Evolutionary conservation across 225 moss, liverwort and hornwort genomes (phyloP).

Genomic region (Bryum argenteum): DNA sequence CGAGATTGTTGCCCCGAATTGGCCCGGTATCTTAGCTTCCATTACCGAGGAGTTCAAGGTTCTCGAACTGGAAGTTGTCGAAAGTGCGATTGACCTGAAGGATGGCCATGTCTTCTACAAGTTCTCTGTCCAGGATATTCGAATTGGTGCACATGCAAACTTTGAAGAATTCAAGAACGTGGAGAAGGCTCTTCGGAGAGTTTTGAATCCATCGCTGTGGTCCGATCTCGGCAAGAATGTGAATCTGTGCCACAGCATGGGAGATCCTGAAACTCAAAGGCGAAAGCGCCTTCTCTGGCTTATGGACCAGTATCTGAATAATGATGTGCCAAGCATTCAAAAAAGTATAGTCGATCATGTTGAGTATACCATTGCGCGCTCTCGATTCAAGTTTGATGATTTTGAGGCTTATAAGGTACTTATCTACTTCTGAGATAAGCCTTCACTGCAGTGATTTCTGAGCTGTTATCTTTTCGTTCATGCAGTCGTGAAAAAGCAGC

Average conservation of each 20-base stretch:
- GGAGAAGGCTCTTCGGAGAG: constrained; percentile 57
- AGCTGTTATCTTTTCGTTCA: neutral
- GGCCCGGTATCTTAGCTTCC: constrained; percentile 66
- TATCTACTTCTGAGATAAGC: neutral
- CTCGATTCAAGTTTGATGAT: constrained; percentile 93
- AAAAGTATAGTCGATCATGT: constrained; percentile 93
- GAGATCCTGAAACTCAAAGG: constrained; percentile 53
- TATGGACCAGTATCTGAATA: constrained; percentile 84
- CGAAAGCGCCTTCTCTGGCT: constrained; percentile 78
- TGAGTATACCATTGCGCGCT: constrained; percentile 91
- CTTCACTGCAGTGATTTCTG: constrained; percentile 9
- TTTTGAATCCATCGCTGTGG: constrained; percentile 55
- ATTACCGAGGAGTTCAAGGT: constrained; percentile 62
- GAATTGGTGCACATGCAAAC: constrained; percentile 55
- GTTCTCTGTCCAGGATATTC: constrained; percentile 56
- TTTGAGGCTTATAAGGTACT: constrained; percentile 94
- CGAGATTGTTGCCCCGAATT: constrained; percentile 63
- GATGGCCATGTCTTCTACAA: constrained; percentile 61
- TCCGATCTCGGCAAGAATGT: constrained; percentile 50
- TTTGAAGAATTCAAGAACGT: constrained; percentile 52
- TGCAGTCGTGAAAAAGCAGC: constrained; percentile 3
- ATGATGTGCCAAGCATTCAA: constrained; percentile 86
- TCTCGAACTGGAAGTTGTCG: constrained; percentile 61
- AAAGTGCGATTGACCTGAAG: constrained; percentile 63
- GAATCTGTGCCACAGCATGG: constrained; percentile 36